Evolutionary conservation across 2,329 filamentous ascomycete species (phyloP), one percentile per base, ranked within the genome.

Genomic region (Taxawa tesnikishii): DNA sequence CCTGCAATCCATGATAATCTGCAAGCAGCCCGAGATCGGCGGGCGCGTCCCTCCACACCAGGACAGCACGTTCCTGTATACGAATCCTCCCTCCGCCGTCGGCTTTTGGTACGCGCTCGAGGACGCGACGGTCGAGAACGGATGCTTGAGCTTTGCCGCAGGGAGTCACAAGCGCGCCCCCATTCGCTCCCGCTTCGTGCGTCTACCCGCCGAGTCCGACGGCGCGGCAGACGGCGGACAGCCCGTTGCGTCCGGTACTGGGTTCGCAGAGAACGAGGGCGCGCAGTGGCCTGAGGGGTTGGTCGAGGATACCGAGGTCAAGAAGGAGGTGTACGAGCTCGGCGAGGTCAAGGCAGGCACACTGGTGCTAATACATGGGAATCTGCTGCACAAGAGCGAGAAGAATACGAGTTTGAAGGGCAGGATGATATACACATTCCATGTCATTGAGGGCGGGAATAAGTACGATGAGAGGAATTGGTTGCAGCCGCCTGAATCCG

Each of bases 31-130:
- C 14, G 83, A 92, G 59, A 94, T 96, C 32, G 90, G 90, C 16
- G 88, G 83, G 14, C 81, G 82, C 2, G 90, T 96, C 26, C 84
- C 81, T 1, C 75, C 84, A 14, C 90, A 98, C 55, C 87, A 94
- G 60, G 88, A 96, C 57, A 83, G 74, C 42, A 87, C 84, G 1
- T 98, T 96, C 46, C 47, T 98, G 39, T 96, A 93, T 55, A 96
- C 90, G 2, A 65, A 85, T 43, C 80, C 83, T 23, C 88, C 88
- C 1, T 82, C 74, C 24, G 90, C 90, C 0, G 82, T 96, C 2
- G 90, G 90, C 0, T 96, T 88, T 62, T 98, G 90, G 90, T 93
- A 94, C 56, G 90, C 90, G 9, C 70, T 98, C 24, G 87, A 98
- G 61, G 88, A 96, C 56, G 83, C 84, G 14, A 88, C 82, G 6